Base-by-base conservation (phyloP, 1,139 yeast species). In the Debaryomycetaceae sp. region DNA sequence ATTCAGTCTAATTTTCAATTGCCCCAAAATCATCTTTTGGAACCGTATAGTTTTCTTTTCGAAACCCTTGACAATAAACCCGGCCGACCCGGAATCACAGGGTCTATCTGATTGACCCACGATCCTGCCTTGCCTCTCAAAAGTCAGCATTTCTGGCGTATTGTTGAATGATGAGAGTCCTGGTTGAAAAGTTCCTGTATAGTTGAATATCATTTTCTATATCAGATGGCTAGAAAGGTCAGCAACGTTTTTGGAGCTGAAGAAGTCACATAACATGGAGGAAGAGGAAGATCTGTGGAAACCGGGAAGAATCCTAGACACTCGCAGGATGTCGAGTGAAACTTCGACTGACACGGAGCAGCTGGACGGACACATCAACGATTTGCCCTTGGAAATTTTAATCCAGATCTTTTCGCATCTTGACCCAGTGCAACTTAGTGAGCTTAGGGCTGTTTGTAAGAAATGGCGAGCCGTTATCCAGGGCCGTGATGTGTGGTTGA, bases 401-500 rank as follows among this genome's bases (percentile, higher is more conserved):
- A 75, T 81, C 42, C 67, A 72, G 42, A 68, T 84, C 17, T 78
- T 85, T 50, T 70, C 83, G 24, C 67, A 77, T 49, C 66, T 84
- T 14, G 87, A 83, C 42, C 80, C 85, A 4, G 59, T 68, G 9
- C 81, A 83, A 41, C 66, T 85, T 37, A 65, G 69, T 43, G 63
- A 64, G 23, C 58, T 81, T 17, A 70, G 83, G 30, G 62, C 72
- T 38, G 85, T 84, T 3, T 83, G 88, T 53, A 71, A 63, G 37
- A 58, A 66, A 17, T 80, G 88, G 78, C 63, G 76, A 46, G 55
- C 57, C 38, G 70, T 81, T 5, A 74, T 83, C 5, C 72, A 73
- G 47, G 84, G 83, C 56, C 78, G 78, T 48, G 76, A 75, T 41
- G 72, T 84, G 6, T 85, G 91, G 91, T 73, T 74, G 54, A 73